Conservation (phyloP, 2,329 filamentous ascomycete species). For the Colletotrichum tanaceti region DNA sequence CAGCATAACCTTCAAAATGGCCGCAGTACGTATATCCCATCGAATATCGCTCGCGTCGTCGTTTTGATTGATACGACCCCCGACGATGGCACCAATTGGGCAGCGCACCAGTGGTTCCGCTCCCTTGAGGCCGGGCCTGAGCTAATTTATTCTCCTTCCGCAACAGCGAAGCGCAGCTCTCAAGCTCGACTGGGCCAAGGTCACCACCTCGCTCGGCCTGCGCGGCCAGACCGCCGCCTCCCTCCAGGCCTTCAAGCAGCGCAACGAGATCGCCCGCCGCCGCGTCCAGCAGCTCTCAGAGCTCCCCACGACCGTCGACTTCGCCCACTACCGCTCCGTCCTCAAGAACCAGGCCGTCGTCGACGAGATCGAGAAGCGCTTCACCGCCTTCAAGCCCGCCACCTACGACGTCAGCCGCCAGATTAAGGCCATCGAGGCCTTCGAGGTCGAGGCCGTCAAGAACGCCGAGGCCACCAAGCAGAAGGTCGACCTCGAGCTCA, state of each 20-base stretch:
- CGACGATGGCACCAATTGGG: conserved; percentile 34
- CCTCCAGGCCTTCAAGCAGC: conserved; percentile 98
- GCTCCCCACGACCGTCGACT: conserved; percentile 89
- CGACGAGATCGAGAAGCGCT: conserved; percentile 97
- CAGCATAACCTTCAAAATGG: conserved; percentile 70
- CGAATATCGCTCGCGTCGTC: neutral
- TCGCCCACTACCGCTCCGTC: conserved; percentile 87
- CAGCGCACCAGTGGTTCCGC: conserved; percentile 15
- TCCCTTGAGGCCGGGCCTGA: conserved; percentile 50
- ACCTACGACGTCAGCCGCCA: conserved; percentile 94
- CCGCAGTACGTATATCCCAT: conserved; percentile 68
- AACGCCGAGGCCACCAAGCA: conserved; percentile 97
- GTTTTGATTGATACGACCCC: conserved; percentile 44
- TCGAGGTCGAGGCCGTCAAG: conserved; percentile 96
- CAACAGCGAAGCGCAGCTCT: conserved; percentile 93
- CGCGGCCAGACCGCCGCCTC: conserved; percentile 92
- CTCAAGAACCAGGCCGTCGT: conserved; percentile 97
- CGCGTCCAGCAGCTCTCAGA: conserved; percentile 87
- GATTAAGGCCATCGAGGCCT: conserved; percentile 97
- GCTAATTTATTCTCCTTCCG: conserved; percentile 58
- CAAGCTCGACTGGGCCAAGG: conserved; percentile 99
- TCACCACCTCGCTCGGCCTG: conserved; percentile 93
- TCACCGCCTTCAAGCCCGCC: conserved; percentile 88
- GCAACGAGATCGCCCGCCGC: conserved; percentile 98
- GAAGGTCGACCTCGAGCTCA: conserved; percentile 93